Conservation (phyloP, 495 filamentous ascomycete genomes). For the Trichocladium antarcticum region DNA sequence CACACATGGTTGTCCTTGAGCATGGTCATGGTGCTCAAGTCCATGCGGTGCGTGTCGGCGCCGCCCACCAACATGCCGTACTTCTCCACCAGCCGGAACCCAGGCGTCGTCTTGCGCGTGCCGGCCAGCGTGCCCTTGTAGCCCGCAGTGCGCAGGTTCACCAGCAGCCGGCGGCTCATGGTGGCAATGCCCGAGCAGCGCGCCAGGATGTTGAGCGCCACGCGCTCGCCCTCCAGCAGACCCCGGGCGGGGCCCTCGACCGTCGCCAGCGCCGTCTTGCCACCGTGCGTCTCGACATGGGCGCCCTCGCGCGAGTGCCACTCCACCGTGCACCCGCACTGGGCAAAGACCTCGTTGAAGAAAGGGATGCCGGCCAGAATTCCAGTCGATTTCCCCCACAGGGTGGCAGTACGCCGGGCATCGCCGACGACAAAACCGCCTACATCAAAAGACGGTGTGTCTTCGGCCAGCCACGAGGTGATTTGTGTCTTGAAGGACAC, state of each 20-base stretch:
- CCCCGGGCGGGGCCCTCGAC: slow-evolving; percentile 78
- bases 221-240: slow-evolving; percentile 81
- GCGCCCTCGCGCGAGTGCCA: slow-evolving; percentile 78
- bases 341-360: slow-evolving; percentile 85
- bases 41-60: slow-evolving; percentile 81
- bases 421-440: slow-evolving; percentile 94
- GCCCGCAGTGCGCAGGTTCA: slow-evolving; percentile 47
- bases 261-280: slow-evolving; percentile 55
- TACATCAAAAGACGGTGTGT: slow-evolving; percentile 92
- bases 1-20: slow-evolving; percentile 97
- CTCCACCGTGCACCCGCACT: slow-evolving; percentile 78
- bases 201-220: slow-evolving; percentile 84
- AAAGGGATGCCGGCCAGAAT: slow-evolving; percentile 89
- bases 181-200: slow-evolving; percentile 88
- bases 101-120: slow-evolving; percentile 92
- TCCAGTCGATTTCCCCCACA: slow-evolving; percentile 81
- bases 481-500: slow-evolving; percentile 71
- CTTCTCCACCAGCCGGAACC: slow-evolving; percentile 93
- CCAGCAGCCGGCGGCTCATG: slow-evolving; percentile 43
- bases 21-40: slow-evolving; percentile 92
- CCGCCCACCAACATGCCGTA: slow-evolving; percentile 94
- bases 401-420: slow-evolving; percentile 58
- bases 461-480: slow-evolving; percentile 80
- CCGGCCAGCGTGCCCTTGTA: slow-evolving; percentile 82
- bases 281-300: slow-evolving; percentile 39